phyloP scores from a whole-genome alignment of 805 yeast species.

The Candida coquimbonensis region DNA sequence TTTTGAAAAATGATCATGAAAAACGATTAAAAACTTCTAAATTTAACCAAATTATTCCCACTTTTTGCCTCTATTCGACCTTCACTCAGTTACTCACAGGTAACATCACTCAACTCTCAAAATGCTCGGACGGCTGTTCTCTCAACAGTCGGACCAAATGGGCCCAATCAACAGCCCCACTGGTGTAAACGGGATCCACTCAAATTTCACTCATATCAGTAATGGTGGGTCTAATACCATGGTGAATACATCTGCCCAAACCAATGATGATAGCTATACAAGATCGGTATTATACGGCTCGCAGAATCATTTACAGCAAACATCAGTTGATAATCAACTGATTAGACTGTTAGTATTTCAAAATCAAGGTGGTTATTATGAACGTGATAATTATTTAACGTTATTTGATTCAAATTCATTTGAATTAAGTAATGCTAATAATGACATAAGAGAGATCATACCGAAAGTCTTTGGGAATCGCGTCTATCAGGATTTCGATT shows the following conservation, averaged over 20 bases:
- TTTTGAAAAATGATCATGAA: too few relatives aligned
- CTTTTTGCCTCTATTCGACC: too few relatives aligned
- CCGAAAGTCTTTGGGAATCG: conserved; percentile 36
- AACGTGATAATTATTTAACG: conserved; percentile 28
- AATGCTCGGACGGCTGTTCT: conserved; percentile 9
- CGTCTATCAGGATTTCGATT: conserved; percentile 23
- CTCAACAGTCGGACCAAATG: conserved; percentile 4
- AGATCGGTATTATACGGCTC: conserved; percentile 22
- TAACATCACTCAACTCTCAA: not conserved
- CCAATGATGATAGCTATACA: conserved; percentile 21
- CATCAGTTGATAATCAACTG: not conserved
- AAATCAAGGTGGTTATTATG: conserved; percentile 31
- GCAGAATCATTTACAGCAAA: conserved; percentile 10
- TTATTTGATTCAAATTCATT: conserved; percentile 24
- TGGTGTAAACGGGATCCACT: not conserved
- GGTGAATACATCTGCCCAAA: not conserved
- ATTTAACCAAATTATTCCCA: too few relatives aligned
- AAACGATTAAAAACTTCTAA: too few relatives aligned
- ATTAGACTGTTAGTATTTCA: conserved; percentile 25
- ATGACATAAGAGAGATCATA: conserved; percentile 19
- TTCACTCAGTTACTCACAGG: too few relatives aligned
- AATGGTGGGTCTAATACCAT: too few relatives aligned
- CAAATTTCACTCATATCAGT: too few relatives aligned
- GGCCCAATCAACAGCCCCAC: not conserved
- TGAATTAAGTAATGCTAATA: conserved; percentile 7